Evolutionary conservation across 768 basidiomycete genomes (phyloP).

Genomic region (Cyclocybe aegerita): DNA sequence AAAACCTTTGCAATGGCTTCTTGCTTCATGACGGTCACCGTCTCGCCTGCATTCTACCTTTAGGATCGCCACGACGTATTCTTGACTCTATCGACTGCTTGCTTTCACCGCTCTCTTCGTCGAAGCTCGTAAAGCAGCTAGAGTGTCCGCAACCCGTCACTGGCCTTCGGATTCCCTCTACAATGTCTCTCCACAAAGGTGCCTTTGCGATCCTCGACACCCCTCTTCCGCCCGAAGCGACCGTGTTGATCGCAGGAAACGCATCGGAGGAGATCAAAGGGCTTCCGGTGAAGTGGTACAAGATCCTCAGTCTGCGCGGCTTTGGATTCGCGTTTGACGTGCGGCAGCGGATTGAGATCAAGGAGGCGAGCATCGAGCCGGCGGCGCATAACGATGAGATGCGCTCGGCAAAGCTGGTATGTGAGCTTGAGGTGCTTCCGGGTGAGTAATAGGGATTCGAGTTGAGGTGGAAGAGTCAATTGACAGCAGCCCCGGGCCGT

Average conservation of each 20-base stretch:
- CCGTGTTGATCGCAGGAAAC: slow-evolving; percentile 9
- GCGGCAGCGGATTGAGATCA: slow-evolving; percentile 6
- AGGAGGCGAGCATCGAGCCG: slow-evolving; percentile 16
- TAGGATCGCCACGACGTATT: too few relatives aligned
- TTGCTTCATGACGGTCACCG: too few relatives aligned
- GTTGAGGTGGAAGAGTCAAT: neutral
- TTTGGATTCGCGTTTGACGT: slow-evolving; percentile 5
- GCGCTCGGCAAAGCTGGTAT: slow-evolving; percentile 14
- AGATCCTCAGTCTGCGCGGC: slow-evolving; percentile 2
- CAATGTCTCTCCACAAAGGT: too few relatives aligned
- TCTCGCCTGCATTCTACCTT: too few relatives aligned
- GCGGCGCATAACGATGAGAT: slow-evolving; percentile 12
- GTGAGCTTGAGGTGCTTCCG: slow-evolving; percentile 16
- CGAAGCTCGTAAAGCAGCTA: too few relatives aligned
- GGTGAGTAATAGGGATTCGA: slow-evolving; percentile 5
- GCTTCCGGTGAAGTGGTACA: slow-evolving; percentile 16
- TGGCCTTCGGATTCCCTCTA: too few relatives aligned
- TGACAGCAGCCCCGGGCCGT: neutral
- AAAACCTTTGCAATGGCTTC: too few relatives aligned
- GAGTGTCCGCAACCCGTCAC: too few relatives aligned
- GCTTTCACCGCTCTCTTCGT: too few relatives aligned
- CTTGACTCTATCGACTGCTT: too few relatives aligned
- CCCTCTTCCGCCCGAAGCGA: neutral
- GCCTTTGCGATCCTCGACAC: neutral
- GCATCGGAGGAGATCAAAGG: slow-evolving; percentile 10